Evolutionary conservation across 148 eudicot species (phyloP), one percentile per base, ranked within the genome.

Genomic region (Suaeda aralocaspica): DNA sequence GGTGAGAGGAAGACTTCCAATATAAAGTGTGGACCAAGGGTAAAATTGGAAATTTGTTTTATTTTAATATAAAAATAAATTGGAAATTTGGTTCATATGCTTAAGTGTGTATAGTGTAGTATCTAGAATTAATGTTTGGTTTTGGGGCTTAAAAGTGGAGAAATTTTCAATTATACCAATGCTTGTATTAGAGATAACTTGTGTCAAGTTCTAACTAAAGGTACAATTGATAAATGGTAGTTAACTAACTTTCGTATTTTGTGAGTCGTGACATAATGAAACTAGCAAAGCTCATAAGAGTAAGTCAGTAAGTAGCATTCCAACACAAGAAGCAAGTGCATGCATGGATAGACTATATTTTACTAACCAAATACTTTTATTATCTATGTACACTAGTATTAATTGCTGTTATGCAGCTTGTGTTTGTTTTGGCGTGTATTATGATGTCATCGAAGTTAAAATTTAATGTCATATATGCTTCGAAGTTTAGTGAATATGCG

Each of bases 11-110:
- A 6, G 62, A 66, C 72, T 70, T 57, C 74, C 21, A 67, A 41
- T 77, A 77, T 77, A 77, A 60, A 60, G 69, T 69, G 73, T 60
- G 25, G 55, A 77, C 63, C 12, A 36, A 31, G 63, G 68, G 72
- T 24, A 63, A 22, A 12, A 10, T 22, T 26, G 67, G 10, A 63
- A 63, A 56, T 36, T 36, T 36, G 41, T 4, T 3, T 3, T 8
- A 36, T 36, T 3, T 36, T 3, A 36, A 36, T 36, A 3, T 36
- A 36, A 36, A 36, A 36, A 36, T n/a, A n/a, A n/a, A n/a, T n/a
- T n/a, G n/a, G n/a, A n/a, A n/a, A n/a, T n/a, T n/a, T n/a, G n/a
- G n/a, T n/a, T 39, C 31, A 22, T 39, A 42, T 63, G 12, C 26
- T 41, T 19, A 13, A 42, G 41, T 4, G 8, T 41, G n/a, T n/a